Base-by-base conservation (phyloP, 495 filamentous ascomycete species). In the Aspergillus cavernicola region DNA sequence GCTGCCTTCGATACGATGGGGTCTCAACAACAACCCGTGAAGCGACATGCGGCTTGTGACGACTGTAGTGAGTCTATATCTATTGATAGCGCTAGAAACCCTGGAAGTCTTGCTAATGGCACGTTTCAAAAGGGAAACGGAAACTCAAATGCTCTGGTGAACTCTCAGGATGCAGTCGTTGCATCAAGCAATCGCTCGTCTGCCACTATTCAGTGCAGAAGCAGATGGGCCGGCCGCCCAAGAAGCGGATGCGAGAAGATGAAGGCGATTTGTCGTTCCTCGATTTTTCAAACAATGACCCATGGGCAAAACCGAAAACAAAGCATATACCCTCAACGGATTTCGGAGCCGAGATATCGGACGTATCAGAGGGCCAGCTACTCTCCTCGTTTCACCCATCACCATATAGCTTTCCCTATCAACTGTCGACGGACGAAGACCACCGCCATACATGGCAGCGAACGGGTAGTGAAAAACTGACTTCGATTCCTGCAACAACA, bases 131-230 rank as follows among this genome's bases (percentile, higher is more conserved):
- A 77, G 74, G 74, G 53, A 70, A 70, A 53, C 66, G 74, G 40
- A 77, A 77, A 52, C 58, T 77, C 44, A 77, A 76, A 66, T 77
- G 74, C 62, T 77, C 74, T 3, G 74, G 74, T 0, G 71, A 76
- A 44, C 28, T 52, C n/a, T 56, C 59, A 11, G 74, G 74, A 1
- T 77, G 74, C 49, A 57, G 57, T 45, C 69, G 74, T 19, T 77
- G 74, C 45, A 51, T 65, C 52, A 73, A 72, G 32, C 73, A 77
- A 47, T 62, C 63, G 3, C 62, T 77, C 15, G 16, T 31, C 49
- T 77, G 74, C 42, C 66, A 74, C 50, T 77, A 76, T 47, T 77
- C 74, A 2, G 55, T 67, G 53, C 74, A 77, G 47, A 77, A 76
- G 52, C 70, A 69, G 42, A 77, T 77, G 74, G 74, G 74, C 24